phyloP scores from a whole-genome alignment of 306 rosid species.

The Quercus variabilis region DNA sequence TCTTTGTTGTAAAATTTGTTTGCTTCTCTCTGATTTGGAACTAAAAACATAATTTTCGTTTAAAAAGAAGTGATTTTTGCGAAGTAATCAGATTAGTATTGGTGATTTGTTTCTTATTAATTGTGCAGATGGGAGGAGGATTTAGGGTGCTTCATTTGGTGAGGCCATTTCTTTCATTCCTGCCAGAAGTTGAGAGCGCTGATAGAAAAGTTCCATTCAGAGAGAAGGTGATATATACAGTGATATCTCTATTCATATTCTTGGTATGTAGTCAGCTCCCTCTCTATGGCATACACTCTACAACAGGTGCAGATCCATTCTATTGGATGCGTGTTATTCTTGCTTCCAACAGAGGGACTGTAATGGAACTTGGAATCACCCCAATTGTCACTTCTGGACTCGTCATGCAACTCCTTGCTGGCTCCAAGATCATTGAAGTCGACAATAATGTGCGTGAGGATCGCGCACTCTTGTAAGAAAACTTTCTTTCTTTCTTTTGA shows the following conservation, averaged over 20 bases:
- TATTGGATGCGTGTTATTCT: slow-evolving; percentile 97
- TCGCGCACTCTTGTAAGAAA: slow-evolving; percentile 84
- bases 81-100: too few species aligned
- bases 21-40: too few species aligned
- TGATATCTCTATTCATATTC: slow-evolving; percentile 81
- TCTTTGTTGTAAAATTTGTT: too few species aligned
- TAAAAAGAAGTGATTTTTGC: too few species aligned
- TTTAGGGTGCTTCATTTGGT: slow-evolving; percentile 95
- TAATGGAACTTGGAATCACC: slow-evolving; percentile 96
- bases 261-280: slow-evolving; percentile 96
- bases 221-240: slow-evolving; percentile 94
- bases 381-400: slow-evolving; percentile 91
- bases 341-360: slow-evolving; percentile 92
- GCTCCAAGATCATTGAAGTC: slow-evolving; percentile 84
- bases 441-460: slow-evolving; percentile 97
- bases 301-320: slow-evolving; percentile 94
- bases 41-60: too few species aligned
- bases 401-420: slow-evolving; percentile 90
- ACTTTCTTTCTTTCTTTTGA: background rate
- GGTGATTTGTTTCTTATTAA: background rate
- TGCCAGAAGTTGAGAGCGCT: slow-evolving; percentile 92
- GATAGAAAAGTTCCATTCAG: slow-evolving; percentile 85
- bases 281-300: slow-evolving; percentile 91
- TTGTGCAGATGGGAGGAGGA: slow-evolving; percentile 82
- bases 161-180: slow-evolving; percentile 83